Percentiles rank a stretch among this genome's conserved stretches.
Evolutionary conservation across 495 filamentous ascomycete genomes (phyloP).

Genomic region (Penicillium daleae): DNA sequence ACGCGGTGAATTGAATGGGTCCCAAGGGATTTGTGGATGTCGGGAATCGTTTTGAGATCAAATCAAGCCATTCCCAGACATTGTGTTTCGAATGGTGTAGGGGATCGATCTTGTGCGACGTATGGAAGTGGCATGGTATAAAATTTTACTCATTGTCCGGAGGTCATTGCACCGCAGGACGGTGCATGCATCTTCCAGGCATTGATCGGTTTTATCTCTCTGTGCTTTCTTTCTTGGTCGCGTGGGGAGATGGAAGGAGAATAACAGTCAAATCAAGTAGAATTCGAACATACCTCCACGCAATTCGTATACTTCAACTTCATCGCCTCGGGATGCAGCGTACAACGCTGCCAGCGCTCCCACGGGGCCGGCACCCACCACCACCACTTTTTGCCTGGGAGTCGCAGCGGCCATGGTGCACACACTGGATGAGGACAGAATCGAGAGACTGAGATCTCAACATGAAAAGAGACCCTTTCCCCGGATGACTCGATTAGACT

Average conservation of each 20-base stretch:
- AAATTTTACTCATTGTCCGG: slow-evolving; percentile 8
- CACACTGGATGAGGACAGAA: slow-evolving; percentile 4
- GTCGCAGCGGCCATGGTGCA: slow-evolving; percentile 21
- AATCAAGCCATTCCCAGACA: not conserved
- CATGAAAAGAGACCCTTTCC: not conserved
- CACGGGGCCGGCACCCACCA: slow-evolving; percentile 91
- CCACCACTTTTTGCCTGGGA: slow-evolving; percentile 68
- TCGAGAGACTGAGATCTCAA: not conserved
- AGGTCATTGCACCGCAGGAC: not conserved
- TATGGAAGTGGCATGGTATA: slow-evolving; percentile 6
- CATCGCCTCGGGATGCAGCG: slow-evolving; percentile 80
- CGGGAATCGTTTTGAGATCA: not conserved
- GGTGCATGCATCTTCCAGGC: not conserved
- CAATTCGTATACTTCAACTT: slow-evolving; percentile 94
- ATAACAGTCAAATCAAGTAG: slow-evolving; percentile 9
- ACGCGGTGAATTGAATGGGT: slow-evolving; percentile 9
- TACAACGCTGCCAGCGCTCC: slow-evolving; percentile 92
- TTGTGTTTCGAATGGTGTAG: slow-evolving; percentile 1
- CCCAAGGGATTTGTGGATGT: not conserved
- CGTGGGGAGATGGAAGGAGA: slow-evolving; percentile 6
- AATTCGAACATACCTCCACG: slow-evolving; percentile 70
- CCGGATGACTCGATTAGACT: slow-evolving; percentile 10
- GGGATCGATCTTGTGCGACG: slow-evolving; percentile 29
- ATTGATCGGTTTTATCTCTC: not conserved
- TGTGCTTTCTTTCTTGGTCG: not conserved